phyloP scores from a whole-genome alignment of 768 basidiomycete genomes.

The Calocybe cyanea region DNA sequence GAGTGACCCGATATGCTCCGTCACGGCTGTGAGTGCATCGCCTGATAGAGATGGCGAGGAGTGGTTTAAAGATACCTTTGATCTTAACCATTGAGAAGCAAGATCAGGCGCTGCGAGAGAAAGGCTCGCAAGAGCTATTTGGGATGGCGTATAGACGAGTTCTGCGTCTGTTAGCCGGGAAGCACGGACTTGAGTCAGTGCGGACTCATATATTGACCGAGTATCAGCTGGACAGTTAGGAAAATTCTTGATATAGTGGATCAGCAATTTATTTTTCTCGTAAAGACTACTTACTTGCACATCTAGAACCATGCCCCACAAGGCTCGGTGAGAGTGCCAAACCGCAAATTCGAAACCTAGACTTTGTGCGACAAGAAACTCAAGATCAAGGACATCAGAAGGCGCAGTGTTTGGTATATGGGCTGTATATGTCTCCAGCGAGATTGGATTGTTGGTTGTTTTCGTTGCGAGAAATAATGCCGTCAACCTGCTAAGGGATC shows the following conservation, averaged over 20 bases:
- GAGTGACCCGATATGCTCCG: slow-evolving; percentile 52
- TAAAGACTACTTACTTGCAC: slow-evolving; percentile 56
- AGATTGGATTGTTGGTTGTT: slow-evolving; percentile 93
- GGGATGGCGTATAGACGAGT: slow-evolving; percentile 87
- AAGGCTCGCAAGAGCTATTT: slow-evolving; percentile 84
- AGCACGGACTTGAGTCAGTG: slow-evolving; percentile 63
- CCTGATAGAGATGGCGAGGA: slow-evolving; percentile 17
- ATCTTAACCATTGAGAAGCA: slow-evolving; percentile 55
- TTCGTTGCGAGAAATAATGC: slow-evolving; percentile 94
- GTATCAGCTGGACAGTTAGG: slow-evolving; percentile 48
- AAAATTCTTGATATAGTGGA: slow-evolving; percentile 42
- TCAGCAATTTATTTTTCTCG: not conserved
- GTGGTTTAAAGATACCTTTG: slow-evolving; percentile 26
- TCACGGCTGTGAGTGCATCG: slow-evolving; percentile 31
- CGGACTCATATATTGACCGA: slow-evolving; percentile 58
- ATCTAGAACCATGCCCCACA: slow-evolving; percentile 89
- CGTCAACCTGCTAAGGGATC: slow-evolving; percentile 65
- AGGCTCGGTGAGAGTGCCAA: slow-evolving; percentile 85
- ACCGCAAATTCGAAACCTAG: slow-evolving; percentile 92
- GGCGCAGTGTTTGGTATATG: slow-evolving; percentile 80
- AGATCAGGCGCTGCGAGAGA: slow-evolving; percentile 61
- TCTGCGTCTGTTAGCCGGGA: slow-evolving; percentile 90
- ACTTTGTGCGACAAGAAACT: slow-evolving; percentile 94
- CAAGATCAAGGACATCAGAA: slow-evolving; percentile 87
- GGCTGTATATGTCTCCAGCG: slow-evolving; percentile 78